phyloP scores from a whole-genome alignment of 1,284 basidiomycete species.

The Apiotrichum porosum region DNA sequence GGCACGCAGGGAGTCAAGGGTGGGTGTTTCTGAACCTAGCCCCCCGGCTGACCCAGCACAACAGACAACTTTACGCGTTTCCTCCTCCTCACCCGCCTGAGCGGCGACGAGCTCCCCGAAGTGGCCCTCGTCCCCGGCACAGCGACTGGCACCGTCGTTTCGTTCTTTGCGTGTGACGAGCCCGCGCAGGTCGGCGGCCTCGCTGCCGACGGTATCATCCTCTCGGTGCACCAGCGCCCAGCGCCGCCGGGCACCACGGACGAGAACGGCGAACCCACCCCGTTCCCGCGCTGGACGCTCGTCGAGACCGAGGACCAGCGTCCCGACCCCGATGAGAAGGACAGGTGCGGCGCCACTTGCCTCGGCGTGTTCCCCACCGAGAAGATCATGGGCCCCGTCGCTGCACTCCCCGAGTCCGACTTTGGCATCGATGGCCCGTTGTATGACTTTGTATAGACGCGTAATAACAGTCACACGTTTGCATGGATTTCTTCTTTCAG shows the following conservation, averaged over 20 bases:
- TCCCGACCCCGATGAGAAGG: background rate
- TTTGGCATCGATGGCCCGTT: too few species aligned
- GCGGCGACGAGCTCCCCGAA: background rate
- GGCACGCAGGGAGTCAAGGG: constrained; percentile 42
- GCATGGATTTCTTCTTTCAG: too few species aligned
- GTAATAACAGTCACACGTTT: too few species aligned
- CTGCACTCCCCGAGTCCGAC: too few species aligned
- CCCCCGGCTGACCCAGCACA: too few species aligned
- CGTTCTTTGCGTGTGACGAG: constrained; percentile 3
- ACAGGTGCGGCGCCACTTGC: background rate
- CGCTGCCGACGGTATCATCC: background rate
- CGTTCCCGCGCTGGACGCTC: constrained; percentile 9
- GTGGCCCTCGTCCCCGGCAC: background rate
- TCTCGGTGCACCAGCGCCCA: constrained; percentile 6
- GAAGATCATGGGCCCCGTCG: too few species aligned
- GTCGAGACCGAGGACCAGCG: constrained; percentile 1
- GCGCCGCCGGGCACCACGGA: constrained; percentile 1
- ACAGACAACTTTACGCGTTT: constrained; percentile 49
- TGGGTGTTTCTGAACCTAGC: constrained; percentile 17
- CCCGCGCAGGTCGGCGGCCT: background rate
- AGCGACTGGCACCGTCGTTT: background rate
- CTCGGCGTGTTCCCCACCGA: background rate
- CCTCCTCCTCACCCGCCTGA: constrained; percentile 28
- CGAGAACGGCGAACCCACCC: too few species aligned
- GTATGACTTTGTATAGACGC: too few species aligned